phyloP scores from a whole-genome alignment of 768 basidiomycete genomes.

The Boletus tomentosulus region DNA sequence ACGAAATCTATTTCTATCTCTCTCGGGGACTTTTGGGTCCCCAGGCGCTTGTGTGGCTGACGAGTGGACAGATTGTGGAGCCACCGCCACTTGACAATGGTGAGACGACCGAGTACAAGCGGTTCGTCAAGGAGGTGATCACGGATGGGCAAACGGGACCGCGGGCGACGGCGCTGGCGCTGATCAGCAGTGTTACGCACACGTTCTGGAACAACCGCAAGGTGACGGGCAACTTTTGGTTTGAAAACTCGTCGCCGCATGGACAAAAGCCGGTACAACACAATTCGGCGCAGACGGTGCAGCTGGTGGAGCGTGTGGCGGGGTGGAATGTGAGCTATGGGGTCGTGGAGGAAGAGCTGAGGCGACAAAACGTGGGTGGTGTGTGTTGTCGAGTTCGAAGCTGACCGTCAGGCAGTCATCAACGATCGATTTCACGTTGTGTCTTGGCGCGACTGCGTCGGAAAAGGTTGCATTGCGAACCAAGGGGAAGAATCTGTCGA shows the following conservation, averaged over 20 bases:
- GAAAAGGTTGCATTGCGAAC: conserved; percentile 82
- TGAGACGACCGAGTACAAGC: conserved; percentile 89
- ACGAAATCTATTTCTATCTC: conserved; percentile 95
- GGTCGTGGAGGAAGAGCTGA: conserved; percentile 88
- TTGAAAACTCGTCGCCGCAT: conserved; percentile 51
- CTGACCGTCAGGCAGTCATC: conserved; percentile 64
- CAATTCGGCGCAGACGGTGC: conserved; percentile 72
- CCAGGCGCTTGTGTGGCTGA: conserved; percentile 92
- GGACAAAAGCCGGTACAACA: conserved; percentile 62
- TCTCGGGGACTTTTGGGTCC: conserved; percentile 88
- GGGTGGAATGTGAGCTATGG: conserved; percentile 87
- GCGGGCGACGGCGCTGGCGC: conserved; percentile 83
- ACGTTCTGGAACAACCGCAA: conserved; percentile 76
- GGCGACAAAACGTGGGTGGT: conserved; percentile 86
- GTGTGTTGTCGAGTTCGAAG: conserved; percentile 16
- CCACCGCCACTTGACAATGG: conserved; percentile 91
- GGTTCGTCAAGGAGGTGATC: conserved; percentile 94
- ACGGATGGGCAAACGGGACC: conserved; percentile 94
- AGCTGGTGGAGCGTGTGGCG: conserved; percentile 81
- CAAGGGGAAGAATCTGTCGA: conserved; percentile 52
- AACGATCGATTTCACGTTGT: conserved; percentile 94
- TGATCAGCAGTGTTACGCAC: conserved; percentile 78
- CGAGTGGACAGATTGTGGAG: conserved; percentile 79
- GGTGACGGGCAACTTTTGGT: conserved; percentile 74
- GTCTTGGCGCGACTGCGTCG: conserved; percentile 83